A percentile compares a stretch with the other conserved stretches of the same genome.
Conservation (phyloP, 2,329 filamentous ascomycete genomes). For the Trichothecium sympodiale region DNA sequence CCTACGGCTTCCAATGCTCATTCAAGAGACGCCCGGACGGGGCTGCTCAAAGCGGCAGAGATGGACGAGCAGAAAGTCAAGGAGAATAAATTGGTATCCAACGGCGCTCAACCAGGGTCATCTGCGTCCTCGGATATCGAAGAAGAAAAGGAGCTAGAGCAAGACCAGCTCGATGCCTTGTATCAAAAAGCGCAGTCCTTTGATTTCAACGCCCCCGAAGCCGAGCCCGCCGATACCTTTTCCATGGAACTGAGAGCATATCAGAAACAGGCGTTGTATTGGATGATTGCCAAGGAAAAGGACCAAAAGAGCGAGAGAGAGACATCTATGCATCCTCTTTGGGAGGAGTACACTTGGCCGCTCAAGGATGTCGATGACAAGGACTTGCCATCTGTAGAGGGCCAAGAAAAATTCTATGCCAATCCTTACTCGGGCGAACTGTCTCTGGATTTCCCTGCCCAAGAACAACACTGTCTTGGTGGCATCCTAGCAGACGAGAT, state of each 20-base stretch:
- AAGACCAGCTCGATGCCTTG: slow-evolving; percentile 85
- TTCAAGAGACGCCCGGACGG: slow-evolving; percentile 70
- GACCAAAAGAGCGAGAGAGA: slow-evolving; percentile 61
- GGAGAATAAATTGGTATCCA: slow-evolving; percentile 27
- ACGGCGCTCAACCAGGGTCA: slow-evolving; percentile 26
- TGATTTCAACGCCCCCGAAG: slow-evolving; percentile 83
- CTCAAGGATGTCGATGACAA: slow-evolving; percentile 77
- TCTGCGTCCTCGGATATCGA: slow-evolving; percentile 64
- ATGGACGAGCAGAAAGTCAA: slow-evolving; percentile 67
- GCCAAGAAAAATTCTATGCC: slow-evolving; percentile 73
- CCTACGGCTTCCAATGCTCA: slow-evolving; percentile 68
- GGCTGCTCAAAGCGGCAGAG: slow-evolving; percentile 77
- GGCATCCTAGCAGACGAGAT: slow-evolving; percentile 94
- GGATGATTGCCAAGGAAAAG: slow-evolving; percentile 93
- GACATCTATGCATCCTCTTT: slow-evolving; percentile 83
- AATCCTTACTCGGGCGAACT: slow-evolving; percentile 96
- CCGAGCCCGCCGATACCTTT: slow-evolving; percentile 75
- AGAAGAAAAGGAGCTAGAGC: slow-evolving; percentile 83
- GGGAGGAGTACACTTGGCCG: slow-evolving; percentile 94
- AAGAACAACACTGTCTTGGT: slow-evolving; percentile 89
- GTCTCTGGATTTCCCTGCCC: slow-evolving; percentile 79
- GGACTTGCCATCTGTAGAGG: slow-evolving; percentile 52
- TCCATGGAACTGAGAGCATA: slow-evolving; percentile 77
- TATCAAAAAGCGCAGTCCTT: slow-evolving; percentile 97
- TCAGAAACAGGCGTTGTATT: slow-evolving; percentile 88